Evolutionary conservation across 805 yeast species (phyloP).

Genomic region (Naumovozyma baii): DNA sequence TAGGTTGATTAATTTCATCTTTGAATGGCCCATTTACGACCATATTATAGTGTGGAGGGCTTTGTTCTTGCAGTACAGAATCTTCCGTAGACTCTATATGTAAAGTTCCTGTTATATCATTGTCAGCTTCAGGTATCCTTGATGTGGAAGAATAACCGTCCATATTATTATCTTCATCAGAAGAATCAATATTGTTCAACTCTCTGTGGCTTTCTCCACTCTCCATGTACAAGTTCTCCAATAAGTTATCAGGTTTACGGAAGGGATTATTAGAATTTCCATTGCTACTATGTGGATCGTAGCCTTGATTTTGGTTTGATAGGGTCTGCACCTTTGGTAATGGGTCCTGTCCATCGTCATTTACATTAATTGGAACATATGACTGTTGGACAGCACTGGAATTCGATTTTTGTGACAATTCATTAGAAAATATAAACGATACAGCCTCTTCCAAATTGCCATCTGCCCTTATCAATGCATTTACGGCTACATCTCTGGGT

Average conservation of each 20-base stretch:
- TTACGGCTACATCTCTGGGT: slow-evolving; percentile 43
- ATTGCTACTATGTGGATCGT: too few relatives aligned
- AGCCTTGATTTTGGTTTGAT: background rate
- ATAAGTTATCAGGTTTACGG: background rate
- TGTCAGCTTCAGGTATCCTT: background rate
- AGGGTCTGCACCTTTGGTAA: background rate
- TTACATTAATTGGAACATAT: background rate
- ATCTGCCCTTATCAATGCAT: slow-evolving; percentile 46
- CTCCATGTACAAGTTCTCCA: background rate
- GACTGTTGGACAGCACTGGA: background rate
- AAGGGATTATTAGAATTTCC: background rate
- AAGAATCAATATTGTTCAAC: background rate
- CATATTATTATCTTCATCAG: background rate
- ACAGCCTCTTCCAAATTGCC: slow-evolving; percentile 61
- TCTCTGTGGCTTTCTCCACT: background rate
- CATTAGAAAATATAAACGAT: slow-evolving; percentile 24
- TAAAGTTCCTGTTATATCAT: background rate
- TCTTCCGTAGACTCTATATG: background rate
- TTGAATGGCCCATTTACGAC: slow-evolving; percentile 1
- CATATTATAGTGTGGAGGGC: background rate
- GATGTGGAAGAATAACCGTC: background rate
- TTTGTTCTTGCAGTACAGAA: background rate
- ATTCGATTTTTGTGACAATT: slow-evolving; percentile 10
- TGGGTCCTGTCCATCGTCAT: background rate
- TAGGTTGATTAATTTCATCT: slow-evolving; percentile 13